phyloP scores from a whole-genome alignment of 169 alveolate genomes.

The Cryptosporidium sp. region DNA sequence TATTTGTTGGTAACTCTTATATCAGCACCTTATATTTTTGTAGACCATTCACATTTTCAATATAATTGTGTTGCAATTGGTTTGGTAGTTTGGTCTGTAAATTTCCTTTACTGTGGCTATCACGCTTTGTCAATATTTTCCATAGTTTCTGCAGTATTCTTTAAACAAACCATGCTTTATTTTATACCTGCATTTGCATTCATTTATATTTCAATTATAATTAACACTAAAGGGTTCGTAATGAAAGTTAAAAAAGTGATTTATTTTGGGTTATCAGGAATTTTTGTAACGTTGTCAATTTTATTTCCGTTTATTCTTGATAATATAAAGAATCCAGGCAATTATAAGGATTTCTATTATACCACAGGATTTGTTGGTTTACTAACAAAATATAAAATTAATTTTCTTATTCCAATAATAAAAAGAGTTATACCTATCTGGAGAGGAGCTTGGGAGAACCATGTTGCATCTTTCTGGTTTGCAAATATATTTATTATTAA shows the following conservation, averaged over 20 bases:
- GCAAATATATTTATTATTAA: conserved; percentile 56
- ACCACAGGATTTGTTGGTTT: not conserved
- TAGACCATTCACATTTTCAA: conserved; percentile 93
- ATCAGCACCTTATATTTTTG: conserved; percentile 84
- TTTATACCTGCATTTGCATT: conserved; percentile 86
- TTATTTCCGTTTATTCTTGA: conserved; percentile 36
- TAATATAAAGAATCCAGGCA: conserved; percentile 5
- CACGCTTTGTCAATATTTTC: conserved; percentile 41
- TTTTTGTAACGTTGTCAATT: not conserved
- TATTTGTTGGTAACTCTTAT: conserved; percentile 72
- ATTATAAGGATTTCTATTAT: not conserved
- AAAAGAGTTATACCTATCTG: conserved; percentile 87
- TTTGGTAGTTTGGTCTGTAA: conserved; percentile 85
- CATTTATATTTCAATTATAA: conserved; percentile 67
- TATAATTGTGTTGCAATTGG: conserved; percentile 90
- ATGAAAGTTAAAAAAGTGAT: conserved; percentile 36
- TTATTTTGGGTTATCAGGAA: conserved; percentile 11
- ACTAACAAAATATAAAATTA: conserved; percentile 12
- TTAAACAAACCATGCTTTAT: conserved; percentile 90
- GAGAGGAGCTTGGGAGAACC: conserved; percentile 89
- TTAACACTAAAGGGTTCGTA: conserved; percentile 19
- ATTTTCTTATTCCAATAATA: conserved; percentile 65
- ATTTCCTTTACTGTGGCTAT: conserved; percentile 65
- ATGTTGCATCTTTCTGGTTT: conserved; percentile 91
- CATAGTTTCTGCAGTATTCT: conserved; percentile 81